Percentiles rank a stretch among this genome's conserved stretches.
Conservation (phyloP, 2,329 filamentous ascomycete species). For the Hortaea werneckii region DNA sequence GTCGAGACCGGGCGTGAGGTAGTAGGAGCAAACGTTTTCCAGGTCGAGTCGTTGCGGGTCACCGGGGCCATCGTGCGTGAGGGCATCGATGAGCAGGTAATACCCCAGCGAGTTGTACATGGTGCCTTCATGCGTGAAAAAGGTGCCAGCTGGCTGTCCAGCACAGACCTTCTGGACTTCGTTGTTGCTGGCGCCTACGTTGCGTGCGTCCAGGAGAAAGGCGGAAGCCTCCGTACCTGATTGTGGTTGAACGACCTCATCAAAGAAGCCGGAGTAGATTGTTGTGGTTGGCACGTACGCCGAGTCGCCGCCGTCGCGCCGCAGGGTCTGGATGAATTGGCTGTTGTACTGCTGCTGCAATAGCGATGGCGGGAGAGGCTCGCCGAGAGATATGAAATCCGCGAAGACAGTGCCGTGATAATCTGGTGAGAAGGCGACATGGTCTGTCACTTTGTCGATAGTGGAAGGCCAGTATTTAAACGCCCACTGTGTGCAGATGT, state of each 20-base stretch:
- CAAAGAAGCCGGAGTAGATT: constrained; percentile 39
- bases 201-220: constrained; percentile 31
- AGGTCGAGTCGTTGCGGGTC: constrained; percentile 30
- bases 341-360: constrained; percentile 38
- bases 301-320: constrained; percentile 37
- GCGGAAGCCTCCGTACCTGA: constrained; percentile 38
- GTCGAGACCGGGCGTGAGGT: constrained; percentile 31
- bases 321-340: constrained; percentile 33
- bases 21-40: constrained; percentile 29
- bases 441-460: constrained; percentile 35
- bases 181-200: constrained; percentile 39
- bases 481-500: constrained; percentile 46
- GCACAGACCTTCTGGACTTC: constrained; percentile 38
- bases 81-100: constrained; percentile 38
- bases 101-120: constrained; percentile 41
- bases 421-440: constrained; percentile 44
- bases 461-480: constrained; percentile 49
- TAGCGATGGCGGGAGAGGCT: constrained; percentile 28
- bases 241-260: constrained; percentile 46
- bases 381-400: constrained; percentile 22
- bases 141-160: constrained; percentile 30
- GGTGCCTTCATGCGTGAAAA: constrained; percentile 43
- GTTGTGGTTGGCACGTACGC: constrained; percentile 48
- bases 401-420: constrained; percentile 40
- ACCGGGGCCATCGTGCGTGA: constrained; percentile 39